A percentile compares a stretch with the other conserved stretches of the same genome.
Conservation (phyloP, 2,329 filamentous ascomycete species). For the Decorospora gaudefroyi region DNA sequence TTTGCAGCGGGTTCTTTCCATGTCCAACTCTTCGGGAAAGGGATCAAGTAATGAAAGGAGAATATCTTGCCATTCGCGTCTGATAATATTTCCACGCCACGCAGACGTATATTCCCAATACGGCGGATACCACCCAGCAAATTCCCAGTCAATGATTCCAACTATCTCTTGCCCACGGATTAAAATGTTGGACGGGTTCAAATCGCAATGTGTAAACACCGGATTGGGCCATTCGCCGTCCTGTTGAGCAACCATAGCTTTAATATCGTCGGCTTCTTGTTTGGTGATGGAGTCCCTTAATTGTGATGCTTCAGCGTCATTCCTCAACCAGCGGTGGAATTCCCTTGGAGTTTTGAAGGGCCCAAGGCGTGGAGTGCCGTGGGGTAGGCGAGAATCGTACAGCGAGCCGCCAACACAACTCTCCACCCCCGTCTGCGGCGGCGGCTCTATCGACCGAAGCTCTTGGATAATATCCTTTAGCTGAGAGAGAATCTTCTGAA, state of each 20-base stretch:
- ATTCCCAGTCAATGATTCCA: conserved; percentile 56
- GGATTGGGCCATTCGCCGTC: conserved; percentile 45
- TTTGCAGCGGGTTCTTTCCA: conserved; percentile 50
- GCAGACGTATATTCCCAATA: conserved; percentile 55
- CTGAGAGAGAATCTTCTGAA: conserved; percentile 15
- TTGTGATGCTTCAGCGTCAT: conserved; percentile 30
- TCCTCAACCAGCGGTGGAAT: conserved; percentile 48
- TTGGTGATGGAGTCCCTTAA: conserved; percentile 6
- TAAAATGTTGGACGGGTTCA: conserved; percentile 54
- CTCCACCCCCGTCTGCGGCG: conserved; percentile 18
- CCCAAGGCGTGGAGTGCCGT: conserved; percentile 32
- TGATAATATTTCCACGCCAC: conserved; percentile 47
- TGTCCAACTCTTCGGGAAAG: conserved; percentile 47
- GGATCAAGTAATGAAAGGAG: conserved; percentile 21
- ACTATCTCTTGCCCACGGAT: conserved; percentile 49
- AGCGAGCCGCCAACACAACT: conserved; percentile 26
- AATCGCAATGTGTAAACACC: conserved; percentile 58
- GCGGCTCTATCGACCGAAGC: conserved; percentile 19
- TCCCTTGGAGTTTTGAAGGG: conserved; percentile 44
- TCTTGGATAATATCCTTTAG: conserved; percentile 23
- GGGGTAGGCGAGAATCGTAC: conserved; percentile 36
- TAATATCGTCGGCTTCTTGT: neutral
- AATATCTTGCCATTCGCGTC: conserved; percentile 39
- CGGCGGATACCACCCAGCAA: conserved; percentile 54
- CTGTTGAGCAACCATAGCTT: conserved; percentile 37